Evolutionary conservation across 257 asterid species (phyloP).

Genomic region (Lycium barbarum): DNA sequence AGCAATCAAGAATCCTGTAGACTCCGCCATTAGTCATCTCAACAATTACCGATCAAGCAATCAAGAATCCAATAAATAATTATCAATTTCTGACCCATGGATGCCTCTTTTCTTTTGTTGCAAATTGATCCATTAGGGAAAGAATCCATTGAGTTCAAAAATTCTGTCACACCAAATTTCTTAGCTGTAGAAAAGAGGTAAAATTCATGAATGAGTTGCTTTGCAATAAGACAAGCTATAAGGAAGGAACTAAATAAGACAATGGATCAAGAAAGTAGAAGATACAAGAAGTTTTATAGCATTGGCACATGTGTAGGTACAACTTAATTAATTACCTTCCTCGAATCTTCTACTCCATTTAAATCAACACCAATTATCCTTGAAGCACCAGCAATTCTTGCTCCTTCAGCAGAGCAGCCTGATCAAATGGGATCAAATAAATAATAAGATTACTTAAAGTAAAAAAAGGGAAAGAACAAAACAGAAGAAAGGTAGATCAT

Average conservation of each 20-base stretch:
- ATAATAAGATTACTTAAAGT: not conserved
- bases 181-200: not conserved
- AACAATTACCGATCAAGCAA: conserved; percentile 37
- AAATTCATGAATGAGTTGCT: too few relatives aligned
- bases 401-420: conserved; percentile 78
- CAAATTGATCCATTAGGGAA: too few relatives aligned
- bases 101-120: too few relatives aligned
- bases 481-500: not conserved
- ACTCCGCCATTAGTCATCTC: conserved; percentile 34
- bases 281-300: not conserved
- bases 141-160: too few relatives aligned
- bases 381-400: conserved; percentile 34
- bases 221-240: too few relatives aligned
- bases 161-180: too few relatives aligned
- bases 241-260: not conserved
- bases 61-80: not conserved
- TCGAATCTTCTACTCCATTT: conserved; percentile 34
- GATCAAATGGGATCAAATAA: not conserved
- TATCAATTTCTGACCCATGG: too few relatives aligned
- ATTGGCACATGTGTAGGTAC: not conserved
- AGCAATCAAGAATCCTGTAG: conserved; percentile 20
- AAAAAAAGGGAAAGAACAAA: not conserved
- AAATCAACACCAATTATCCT: too few relatives aligned
- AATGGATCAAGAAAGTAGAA: not conserved
- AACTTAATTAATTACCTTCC: conserved; percentile 43